Conservation (phyloP, 805 yeast genomes). For the Diddensiella santjacobensis region DNA sequence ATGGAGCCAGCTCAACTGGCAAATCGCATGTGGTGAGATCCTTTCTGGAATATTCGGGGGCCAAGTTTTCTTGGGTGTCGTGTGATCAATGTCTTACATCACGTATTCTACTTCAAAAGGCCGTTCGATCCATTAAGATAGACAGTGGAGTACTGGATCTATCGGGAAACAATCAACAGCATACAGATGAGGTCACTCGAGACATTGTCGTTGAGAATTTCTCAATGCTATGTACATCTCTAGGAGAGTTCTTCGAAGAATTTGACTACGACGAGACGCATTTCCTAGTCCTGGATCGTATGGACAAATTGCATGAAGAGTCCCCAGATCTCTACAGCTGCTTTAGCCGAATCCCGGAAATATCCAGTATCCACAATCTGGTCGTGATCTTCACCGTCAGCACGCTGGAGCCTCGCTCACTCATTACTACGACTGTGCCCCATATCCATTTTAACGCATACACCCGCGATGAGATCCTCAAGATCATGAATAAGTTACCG, state of each 20-base stretch:
- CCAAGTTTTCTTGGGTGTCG: slow-evolving; percentile 37
- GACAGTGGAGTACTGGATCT: slow-evolving; percentile 36
- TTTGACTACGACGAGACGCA: slow-evolving; percentile 38
- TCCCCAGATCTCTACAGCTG: slow-evolving; percentile 40
- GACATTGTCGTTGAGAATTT: slow-evolving; percentile 40
- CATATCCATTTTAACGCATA: slow-evolving; percentile 43
- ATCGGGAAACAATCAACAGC: background rate
- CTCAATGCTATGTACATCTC: slow-evolving; percentile 39
- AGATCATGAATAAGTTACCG: slow-evolving; percentile 31
- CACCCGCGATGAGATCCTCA: slow-evolving; percentile 36
- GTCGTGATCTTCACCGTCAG: slow-evolving; percentile 42
- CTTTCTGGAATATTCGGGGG: slow-evolving; percentile 30
- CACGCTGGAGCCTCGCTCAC: slow-evolving; percentile 41
- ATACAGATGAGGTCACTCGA: slow-evolving; percentile 20
- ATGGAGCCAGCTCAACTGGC: slow-evolving; percentile 49
- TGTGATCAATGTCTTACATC: slow-evolving; percentile 50
- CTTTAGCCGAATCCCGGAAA: slow-evolving; percentile 42
- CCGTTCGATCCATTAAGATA: slow-evolving; percentile 37
- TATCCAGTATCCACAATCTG: slow-evolving; percentile 37
- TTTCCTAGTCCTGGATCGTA: slow-evolving; percentile 48
- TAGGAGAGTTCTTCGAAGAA: slow-evolving; percentile 36
- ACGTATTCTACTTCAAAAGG: slow-evolving; percentile 45
- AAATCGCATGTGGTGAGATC: slow-evolving; percentile 40
- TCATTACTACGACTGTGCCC: slow-evolving; percentile 42
- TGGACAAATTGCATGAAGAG: slow-evolving; percentile 46